phyloP scores from a whole-genome alignment of 1,139 yeast genomes.

The Geotrichum macrosporum region DNA sequence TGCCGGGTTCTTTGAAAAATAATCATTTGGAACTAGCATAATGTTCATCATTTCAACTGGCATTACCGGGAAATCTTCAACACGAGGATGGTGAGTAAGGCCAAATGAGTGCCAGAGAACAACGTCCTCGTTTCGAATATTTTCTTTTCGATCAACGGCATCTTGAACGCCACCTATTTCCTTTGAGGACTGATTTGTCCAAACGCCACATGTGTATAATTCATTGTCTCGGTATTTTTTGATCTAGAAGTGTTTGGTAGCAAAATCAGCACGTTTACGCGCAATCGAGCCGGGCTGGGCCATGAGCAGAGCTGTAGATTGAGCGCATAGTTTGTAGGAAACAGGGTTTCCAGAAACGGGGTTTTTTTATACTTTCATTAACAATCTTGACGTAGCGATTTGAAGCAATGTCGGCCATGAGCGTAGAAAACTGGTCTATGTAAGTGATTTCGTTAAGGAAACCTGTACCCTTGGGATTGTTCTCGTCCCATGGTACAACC shows the following conservation, averaged over 20 bases:
- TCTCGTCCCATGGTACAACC: slow-evolving; percentile 54
- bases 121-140: slow-evolving; percentile 72
- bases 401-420: slow-evolving; percentile 73
- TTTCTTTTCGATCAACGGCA: slow-evolving; percentile 60
- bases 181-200: slow-evolving; percentile 65
- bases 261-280: slow-evolving; percentile 63
- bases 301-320: slow-evolving; percentile 69
- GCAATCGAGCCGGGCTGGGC: slow-evolving; percentile 63
- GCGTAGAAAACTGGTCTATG: slow-evolving; percentile 67
- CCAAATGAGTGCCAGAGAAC: slow-evolving; percentile 88
- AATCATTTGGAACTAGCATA: slow-evolving; percentile 66
- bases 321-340: slow-evolving; percentile 74
- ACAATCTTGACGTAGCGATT: slow-evolving; percentile 70
- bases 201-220: slow-evolving; percentile 71
- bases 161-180: slow-evolving; percentile 64
- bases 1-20: slow-evolving; percentile 79
- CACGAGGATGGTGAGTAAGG: slow-evolving; percentile 81
- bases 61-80: slow-evolving; percentile 93
- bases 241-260: slow-evolving; percentile 73
- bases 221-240: slow-evolving; percentile 67
- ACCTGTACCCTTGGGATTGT: slow-evolving; percentile 73
- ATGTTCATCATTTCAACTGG: slow-evolving; percentile 75
- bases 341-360: slow-evolving; percentile 74
- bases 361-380: slow-evolving; percentile 71
- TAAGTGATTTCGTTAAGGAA: slow-evolving; percentile 59